Evolutionary conservation across 2,329 filamentous ascomycete genomes (phyloP).

Genomic region (Pseudogymnoascus sp.): DNA sequence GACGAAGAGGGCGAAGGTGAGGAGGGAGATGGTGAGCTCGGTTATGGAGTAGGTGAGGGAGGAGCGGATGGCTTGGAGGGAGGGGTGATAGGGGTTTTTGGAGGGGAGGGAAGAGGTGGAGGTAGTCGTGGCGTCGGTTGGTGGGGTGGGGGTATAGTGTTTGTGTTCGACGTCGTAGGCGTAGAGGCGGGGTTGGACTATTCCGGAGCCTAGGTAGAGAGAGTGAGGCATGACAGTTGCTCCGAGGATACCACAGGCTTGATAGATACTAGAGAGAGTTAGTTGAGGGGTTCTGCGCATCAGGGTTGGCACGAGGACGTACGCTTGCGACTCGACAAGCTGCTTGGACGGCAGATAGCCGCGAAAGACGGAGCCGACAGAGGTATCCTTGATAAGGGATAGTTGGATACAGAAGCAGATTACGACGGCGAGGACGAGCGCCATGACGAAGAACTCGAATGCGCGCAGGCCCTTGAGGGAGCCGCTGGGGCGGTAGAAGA

Average conservation of each 20-base stretch:
- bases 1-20: slow-evolving; percentile 77
- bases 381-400: slow-evolving; percentile 48
- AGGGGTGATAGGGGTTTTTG: slow-evolving; percentile 59
- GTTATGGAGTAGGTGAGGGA: slow-evolving; percentile 66
- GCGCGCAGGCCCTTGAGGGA: slow-evolving; percentile 49
- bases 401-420: slow-evolving; percentile 65
- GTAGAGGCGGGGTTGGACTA: slow-evolving; percentile 57
- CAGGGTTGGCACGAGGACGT: slow-evolving; percentile 15
- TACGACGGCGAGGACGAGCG: slow-evolving; percentile 59
- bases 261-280: slow-evolving; percentile 41
- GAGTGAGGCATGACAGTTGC: slow-evolving; percentile 68
- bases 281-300: not conserved
- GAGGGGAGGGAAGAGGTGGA: slow-evolving; percentile 28
- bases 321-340: slow-evolving; percentile 49
- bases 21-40: slow-evolving; percentile 64
- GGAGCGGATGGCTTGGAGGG: slow-evolving; percentile 61
- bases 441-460: slow-evolving; percentile 58
- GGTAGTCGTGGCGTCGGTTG: slow-evolving; percentile 20
- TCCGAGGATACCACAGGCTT: slow-evolving; percentile 68
- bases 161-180: slow-evolving; percentile 55
- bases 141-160: slow-evolving; percentile 31
- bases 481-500: slow-evolving; percentile 56
- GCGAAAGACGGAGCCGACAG: slow-evolving; percentile 51
- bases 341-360: slow-evolving; percentile 57
- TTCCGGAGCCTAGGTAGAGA: slow-evolving; percentile 60